Conservation (phyloP, 495 filamentous ascomycete genomes). For the Neurospora africana region DNA sequence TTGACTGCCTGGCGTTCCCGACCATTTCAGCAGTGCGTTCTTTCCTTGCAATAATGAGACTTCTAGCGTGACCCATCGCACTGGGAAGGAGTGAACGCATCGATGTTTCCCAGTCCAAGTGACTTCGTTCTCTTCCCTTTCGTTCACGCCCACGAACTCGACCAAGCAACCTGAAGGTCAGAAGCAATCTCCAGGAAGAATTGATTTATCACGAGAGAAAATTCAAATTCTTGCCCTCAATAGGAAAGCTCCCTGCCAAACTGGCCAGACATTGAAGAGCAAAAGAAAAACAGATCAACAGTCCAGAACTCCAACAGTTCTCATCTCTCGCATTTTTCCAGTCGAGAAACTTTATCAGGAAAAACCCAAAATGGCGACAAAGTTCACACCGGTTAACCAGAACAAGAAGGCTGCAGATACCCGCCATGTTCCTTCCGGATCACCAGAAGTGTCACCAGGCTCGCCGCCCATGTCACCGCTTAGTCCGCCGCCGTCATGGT, state of each 20-base stretch:
- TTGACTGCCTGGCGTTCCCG: not conserved
- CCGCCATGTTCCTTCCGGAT: not conserved
- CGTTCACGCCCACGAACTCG: not conserved
- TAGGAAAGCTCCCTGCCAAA: not conserved
- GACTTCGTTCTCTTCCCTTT: not conserved
- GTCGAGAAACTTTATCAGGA: not conserved
- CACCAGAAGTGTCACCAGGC: not conserved
- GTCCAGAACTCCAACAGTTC: not conserved
- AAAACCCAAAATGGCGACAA: not conserved
- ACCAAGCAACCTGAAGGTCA: not conserved
- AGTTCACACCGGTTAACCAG: not conserved
- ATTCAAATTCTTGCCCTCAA: not conserved
- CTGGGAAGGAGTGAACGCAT: not conserved
- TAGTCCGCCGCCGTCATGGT: not conserved
- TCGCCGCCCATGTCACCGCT: not conserved
- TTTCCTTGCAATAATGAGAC: not conserved
- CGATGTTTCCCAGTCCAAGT: not conserved
- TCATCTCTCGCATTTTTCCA: not conserved
- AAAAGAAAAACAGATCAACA: not conserved
- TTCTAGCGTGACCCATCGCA: not conserved
- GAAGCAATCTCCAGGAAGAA: not conserved
- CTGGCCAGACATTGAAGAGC: not conserved
- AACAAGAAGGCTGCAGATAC: not conserved
- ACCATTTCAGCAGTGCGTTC: not conserved
- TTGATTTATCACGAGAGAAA: too few relatives aligned